Evolutionary conservation across 2,329 filamentous ascomycete species (phyloP).

Genomic region (Sclerotinia sclerotiorum): DNA sequence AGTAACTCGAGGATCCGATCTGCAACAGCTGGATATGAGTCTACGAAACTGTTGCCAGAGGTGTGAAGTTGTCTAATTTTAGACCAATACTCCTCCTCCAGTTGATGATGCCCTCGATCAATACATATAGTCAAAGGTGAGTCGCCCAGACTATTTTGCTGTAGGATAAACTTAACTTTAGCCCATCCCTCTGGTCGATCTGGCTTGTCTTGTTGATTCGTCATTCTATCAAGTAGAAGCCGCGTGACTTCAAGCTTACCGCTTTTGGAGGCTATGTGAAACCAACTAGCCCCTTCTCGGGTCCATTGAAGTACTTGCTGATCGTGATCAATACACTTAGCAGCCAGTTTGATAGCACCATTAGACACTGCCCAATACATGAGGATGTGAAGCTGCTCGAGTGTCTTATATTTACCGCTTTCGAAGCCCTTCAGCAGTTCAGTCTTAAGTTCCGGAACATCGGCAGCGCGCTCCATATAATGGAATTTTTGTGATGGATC

Average conservation of each 20-base stretch:
- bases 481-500: not conserved
- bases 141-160: not conserved
- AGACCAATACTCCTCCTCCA: not conserved
- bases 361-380: constrained; percentile 1
- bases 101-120: not conserved
- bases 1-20: not conserved
- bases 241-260: not conserved
- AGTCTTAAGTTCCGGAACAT: not conserved
- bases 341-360: not conserved
- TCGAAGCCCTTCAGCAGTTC: not conserved
- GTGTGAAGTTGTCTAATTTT: not conserved
- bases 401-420: not conserved
- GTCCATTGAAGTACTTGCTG: not conserved
- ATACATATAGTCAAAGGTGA: not conserved
- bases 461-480: not conserved
- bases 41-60: not conserved
- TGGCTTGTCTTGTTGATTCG: not conserved
- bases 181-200: not conserved
- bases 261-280: not conserved
- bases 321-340: not conserved
- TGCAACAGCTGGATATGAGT: not conserved
- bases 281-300: not conserved
- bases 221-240: not conserved
- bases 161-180: not conserved
- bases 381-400: not conserved